Percentiles rank a stretch among this genome's conserved stretches.
These are phyloP conservation scores for Brassica carinata DNA, from an alignment of 345 rosid species.

Conservation along the genomic window DNA sequence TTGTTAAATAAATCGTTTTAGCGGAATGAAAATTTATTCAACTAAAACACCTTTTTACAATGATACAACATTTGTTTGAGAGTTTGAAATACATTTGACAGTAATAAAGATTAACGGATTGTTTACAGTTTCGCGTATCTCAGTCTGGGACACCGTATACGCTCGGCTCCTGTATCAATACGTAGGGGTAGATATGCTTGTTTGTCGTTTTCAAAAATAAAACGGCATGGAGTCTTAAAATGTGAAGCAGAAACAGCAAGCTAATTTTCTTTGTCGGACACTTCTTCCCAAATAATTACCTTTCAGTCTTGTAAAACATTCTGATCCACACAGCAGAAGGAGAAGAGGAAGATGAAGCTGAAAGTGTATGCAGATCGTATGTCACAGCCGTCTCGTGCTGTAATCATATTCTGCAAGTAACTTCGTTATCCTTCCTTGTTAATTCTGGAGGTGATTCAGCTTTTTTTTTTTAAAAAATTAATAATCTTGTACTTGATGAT, in stretches of 20 bases:
- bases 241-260: conserved; percentile 11
- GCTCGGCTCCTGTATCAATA: too few relatives aligned
- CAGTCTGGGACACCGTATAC: too few relatives aligned
- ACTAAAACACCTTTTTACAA: too few relatives aligned
- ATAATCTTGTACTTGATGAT: not conserved
- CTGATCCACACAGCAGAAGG: conserved; percentile 24
- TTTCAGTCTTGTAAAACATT: not conserved
- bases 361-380: conserved; percentile 71
- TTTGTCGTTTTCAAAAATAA: not conserved
- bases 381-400: conserved; percentile 87
- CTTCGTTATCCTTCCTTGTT: not conserved
- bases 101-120: too few relatives aligned
- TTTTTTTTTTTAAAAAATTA: not conserved
- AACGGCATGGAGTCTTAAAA: conserved; percentile 3
- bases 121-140: too few relatives aligned
- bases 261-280: not conserved
- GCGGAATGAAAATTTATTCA: not conserved
- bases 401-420: conserved; percentile 92
- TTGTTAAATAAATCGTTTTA: not conserved
- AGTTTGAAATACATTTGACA: too few relatives aligned
- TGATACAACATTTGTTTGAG: too few relatives aligned
- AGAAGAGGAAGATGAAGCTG: conserved; percentile 51
- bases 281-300: not conserved
- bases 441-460: not conserved
- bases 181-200: too few relatives aligned